phyloP scores from a whole-genome alignment of 768 basidiomycete genomes.

The Naematelia encephala region DNA sequence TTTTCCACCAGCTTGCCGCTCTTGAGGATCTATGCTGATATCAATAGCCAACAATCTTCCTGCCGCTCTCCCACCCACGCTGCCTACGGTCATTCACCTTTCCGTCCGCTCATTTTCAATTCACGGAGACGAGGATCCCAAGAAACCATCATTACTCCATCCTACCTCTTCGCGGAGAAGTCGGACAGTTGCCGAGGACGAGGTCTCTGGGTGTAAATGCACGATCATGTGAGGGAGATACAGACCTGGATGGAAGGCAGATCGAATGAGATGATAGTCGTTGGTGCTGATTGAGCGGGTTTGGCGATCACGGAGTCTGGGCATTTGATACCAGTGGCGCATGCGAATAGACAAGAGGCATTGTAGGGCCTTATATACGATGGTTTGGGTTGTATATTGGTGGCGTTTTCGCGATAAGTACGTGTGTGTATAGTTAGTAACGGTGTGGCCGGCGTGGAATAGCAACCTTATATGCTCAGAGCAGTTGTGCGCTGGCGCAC shows the following conservation, averaged over 20 bases:
- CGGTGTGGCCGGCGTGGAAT: too few species aligned
- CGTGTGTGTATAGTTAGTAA: neutral
- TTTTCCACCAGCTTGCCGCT: neutral
- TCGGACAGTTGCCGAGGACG: constrained; percentile 15
- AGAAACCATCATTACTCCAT: constrained; percentile 22
- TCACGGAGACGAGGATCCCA: constrained; percentile 41
- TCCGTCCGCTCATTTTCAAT: constrained; percentile 46
- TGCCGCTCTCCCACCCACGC: constrained; percentile 17
- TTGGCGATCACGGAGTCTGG: too few species aligned
- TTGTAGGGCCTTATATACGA: neutral
- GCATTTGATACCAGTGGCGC: too few species aligned
- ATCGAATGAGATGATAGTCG: too few species aligned
- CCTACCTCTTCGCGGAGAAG: constrained; percentile 16
- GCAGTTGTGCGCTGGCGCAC: too few species aligned
- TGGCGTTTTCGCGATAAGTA: neutral
- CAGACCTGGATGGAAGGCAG: too few species aligned
- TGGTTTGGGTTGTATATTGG: neutral
- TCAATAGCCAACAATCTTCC: constrained; percentile 40
- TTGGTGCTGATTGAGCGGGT: too few species aligned
- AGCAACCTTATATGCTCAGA: too few species aligned
- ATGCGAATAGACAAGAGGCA: neutral
- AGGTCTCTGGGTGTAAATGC: constrained; percentile 46
- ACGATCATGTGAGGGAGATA: constrained; percentile 46
- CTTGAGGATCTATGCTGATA: too few species aligned
- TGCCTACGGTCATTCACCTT: constrained; percentile 46